These are phyloP conservation scores for Naumovozyma baii DNA, from an alignment of 805 yeast genomes.

Conservation along the genomic window DNA sequence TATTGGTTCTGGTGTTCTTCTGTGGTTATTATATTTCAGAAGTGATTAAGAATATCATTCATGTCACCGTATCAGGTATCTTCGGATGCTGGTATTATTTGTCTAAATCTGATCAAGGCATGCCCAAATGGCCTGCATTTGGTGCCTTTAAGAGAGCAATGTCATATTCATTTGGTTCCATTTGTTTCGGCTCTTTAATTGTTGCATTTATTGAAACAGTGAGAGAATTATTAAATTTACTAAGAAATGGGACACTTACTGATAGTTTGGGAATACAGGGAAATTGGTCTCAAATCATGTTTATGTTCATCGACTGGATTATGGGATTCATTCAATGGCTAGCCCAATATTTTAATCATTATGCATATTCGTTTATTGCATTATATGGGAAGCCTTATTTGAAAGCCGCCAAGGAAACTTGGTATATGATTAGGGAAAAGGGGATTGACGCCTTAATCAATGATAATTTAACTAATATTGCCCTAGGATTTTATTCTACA, in stretches of 20 bases:
- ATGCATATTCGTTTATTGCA: constrained; percentile 80
- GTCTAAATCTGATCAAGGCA: constrained; percentile 63
- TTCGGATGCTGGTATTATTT: constrained; percentile 90
- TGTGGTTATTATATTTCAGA: constrained; percentile 80
- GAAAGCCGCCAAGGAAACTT: constrained; percentile 70
- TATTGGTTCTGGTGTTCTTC: constrained; percentile 64
- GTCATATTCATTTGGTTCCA: constrained; percentile 82
- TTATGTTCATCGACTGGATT: constrained; percentile 47
- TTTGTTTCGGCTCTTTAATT: constrained; percentile 74
- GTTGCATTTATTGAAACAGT: constrained; percentile 63
- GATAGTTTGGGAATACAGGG: constrained; percentile 28
- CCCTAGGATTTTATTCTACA: constrained; percentile 65
- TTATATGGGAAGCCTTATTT: constrained; percentile 75
- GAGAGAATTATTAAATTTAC: constrained; percentile 42
- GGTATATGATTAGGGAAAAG: constrained; percentile 64
- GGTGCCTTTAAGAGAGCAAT: constrained; percentile 74
- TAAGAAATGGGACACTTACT: constrained; percentile 33
- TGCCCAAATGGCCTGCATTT: constrained; percentile 69
- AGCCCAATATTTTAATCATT: constrained; percentile 78
- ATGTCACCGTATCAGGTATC: constrained; percentile 72
- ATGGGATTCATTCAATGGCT: constrained; percentile 67
- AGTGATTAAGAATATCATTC: constrained; percentile 70
- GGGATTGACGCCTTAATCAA: constrained; percentile 80
- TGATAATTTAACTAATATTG: constrained; percentile 72
- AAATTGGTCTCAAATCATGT: constrained; percentile 42